A percentile compares a stretch with the other conserved stretches of the same genome.
Evolutionary conservation across 2,329 filamentous ascomycete species (phyloP).

Genomic region (Sclerotiophoma versabilis): DNA sequence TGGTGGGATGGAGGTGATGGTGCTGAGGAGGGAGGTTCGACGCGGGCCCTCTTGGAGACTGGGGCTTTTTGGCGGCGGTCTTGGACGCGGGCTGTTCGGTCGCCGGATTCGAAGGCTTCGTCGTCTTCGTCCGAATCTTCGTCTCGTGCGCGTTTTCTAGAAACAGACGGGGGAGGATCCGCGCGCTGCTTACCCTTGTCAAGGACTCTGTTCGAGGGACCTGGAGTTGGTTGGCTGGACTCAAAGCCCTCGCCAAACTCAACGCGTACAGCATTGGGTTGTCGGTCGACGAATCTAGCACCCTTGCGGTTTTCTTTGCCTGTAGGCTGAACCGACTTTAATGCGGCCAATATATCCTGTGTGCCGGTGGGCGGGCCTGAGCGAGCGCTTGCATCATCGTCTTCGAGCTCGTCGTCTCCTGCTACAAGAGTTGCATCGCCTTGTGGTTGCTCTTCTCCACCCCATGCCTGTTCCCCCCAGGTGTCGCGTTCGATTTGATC

Average conservation of each 20-base stretch:
- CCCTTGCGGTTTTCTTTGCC: constrained; percentile 46
- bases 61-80: constrained; percentile 47
- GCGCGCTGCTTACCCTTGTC: constrained; percentile 39
- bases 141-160: constrained; percentile 32
- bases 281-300: constrained; percentile 45
- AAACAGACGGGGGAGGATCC: constrained; percentile 23
- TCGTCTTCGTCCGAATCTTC: constrained; percentile 32
- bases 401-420: constrained; percentile 17
- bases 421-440: constrained; percentile 16
- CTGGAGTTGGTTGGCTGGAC: constrained; percentile 33
- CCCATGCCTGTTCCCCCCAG: constrained; percentile 3
- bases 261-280: constrained; percentile 48
- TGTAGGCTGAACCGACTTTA: constrained; percentile 27
- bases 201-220: constrained; percentile 25
- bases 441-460: constrained; percentile 11
- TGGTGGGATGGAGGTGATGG: constrained; percentile 41
- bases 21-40: constrained; percentile 30
- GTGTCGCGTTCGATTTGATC: constrained; percentile 12
- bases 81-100: constrained; percentile 43
- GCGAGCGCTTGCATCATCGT: constrained; percentile 3
- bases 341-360: constrained; percentile 27
- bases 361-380: constrained; percentile 32
- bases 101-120: constrained; percentile 54
- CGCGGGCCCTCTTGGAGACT: constrained; percentile 37
- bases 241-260: constrained; percentile 50